Percentiles rank a stretch among this genome's conserved stretches.
Evolutionary conservation across 1,139 yeast species (phyloP).

Genomic region (Protomyces inouyei): DNA sequence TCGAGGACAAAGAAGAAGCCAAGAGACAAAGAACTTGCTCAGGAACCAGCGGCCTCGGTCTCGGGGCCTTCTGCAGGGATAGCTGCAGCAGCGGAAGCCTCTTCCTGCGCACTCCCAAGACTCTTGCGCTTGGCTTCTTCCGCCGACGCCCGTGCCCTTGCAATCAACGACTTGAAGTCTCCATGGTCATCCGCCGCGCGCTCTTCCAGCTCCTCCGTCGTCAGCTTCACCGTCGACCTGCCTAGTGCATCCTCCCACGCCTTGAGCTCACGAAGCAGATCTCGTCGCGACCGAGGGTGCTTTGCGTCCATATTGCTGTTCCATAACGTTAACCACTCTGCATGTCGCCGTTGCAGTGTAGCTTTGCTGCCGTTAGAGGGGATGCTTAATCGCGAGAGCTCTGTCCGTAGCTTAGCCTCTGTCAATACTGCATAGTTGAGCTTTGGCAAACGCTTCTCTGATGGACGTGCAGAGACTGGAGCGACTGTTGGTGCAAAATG

Average conservation of each 20-base stretch:
- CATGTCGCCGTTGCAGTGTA: constrained; percentile 65
- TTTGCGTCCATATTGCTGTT: constrained; percentile 80
- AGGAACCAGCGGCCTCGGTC: neutral
- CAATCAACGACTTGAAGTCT: constrained; percentile 1
- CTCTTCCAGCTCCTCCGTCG: constrained; percentile 33
- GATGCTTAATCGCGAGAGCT: constrained; percentile 52
- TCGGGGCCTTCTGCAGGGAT: neutral
- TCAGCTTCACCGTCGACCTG: neutral
- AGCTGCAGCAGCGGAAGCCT: neutral
- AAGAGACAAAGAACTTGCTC: neutral
- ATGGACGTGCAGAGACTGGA: neutral
- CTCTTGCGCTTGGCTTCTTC: neutral
- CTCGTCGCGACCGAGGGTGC: constrained; percentile 55
- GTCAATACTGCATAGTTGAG: constrained; percentile 58
- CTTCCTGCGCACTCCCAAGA: constrained; percentile 1
- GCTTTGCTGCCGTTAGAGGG: constrained; percentile 59
- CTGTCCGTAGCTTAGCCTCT: constrained; percentile 58
- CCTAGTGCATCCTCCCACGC: constrained; percentile 60
- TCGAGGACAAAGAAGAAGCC: neutral
- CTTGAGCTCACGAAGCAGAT: constrained; percentile 52
- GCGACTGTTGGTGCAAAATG: neutral
- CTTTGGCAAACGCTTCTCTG: constrained; percentile 47
- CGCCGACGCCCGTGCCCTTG: neutral
- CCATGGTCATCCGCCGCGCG: constrained; percentile 32
- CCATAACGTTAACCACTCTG: constrained; percentile 72